These are phyloP conservation scores for Sclerotinia subarctica DNA, from an alignment of 2,329 filamentous ascomycete genomes.

Conservation along the genomic window DNA sequence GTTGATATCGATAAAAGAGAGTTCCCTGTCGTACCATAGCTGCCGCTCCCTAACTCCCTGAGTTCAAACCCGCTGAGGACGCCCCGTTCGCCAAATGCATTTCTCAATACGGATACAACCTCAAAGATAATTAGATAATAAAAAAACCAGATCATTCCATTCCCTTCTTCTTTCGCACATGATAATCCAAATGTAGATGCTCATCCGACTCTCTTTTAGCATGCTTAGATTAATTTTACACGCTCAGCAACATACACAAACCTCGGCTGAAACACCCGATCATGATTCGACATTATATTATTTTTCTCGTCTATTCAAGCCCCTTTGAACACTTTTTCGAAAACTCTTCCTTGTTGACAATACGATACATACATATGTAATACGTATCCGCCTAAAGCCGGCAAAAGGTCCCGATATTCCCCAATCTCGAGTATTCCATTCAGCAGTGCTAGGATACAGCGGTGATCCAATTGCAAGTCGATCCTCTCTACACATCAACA, in stretches of 20 bases:
- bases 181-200: background rate
- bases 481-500: background rate
- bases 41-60: background rate
- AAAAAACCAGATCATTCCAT: background rate
- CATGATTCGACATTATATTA: background rate
- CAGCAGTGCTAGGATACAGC: background rate
- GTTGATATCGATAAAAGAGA: conserved; percentile 1
- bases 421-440: background rate
- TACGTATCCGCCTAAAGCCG: background rate
- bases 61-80: background rate
- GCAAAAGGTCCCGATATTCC: background rate
- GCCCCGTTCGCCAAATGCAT: conserved; percentile 1
- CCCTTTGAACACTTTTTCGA: background rate
- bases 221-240: background rate
- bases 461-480: background rate
- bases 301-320: background rate
- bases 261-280: background rate
- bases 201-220: background rate
- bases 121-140: background rate
- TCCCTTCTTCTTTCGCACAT: conserved; percentile 13
- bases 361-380: background rate
- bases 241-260: background rate
- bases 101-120: background rate
- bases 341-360: background rate
- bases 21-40: background rate